A percentile compares a stretch with the other conserved stretches of the same genome.
These are phyloP conservation scores for Pseudogymnoascus sp. DNA, from an alignment of 2,329 filamentous ascomycete species.

Conservation along the genomic window DNA sequence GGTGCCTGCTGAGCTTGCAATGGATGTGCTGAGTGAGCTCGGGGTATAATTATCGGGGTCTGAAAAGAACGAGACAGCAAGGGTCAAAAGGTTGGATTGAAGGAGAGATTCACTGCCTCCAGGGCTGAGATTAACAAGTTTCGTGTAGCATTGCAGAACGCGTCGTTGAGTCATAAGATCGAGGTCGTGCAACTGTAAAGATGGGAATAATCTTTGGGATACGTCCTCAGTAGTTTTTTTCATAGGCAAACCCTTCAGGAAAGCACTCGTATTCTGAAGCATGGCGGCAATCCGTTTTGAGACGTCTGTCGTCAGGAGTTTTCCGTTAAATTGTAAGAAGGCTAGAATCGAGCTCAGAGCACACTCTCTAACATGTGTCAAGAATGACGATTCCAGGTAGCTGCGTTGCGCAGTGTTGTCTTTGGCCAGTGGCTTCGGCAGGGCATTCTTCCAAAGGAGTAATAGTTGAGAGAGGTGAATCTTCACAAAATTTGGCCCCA, in stretches of 20 bases:
- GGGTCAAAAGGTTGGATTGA: slow-evolving; percentile 82
- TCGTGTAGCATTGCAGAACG: slow-evolving; percentile 90
- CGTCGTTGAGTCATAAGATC: slow-evolving; percentile 88
- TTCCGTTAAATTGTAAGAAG: slow-evolving; percentile 88
- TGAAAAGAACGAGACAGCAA: slow-evolving; percentile 85
- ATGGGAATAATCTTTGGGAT: slow-evolving; percentile 71
- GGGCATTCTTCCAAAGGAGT: slow-evolving; percentile 91
- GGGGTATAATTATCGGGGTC: slow-evolving; percentile 84
- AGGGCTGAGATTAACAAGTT: slow-evolving; percentile 81
- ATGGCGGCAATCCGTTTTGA: slow-evolving; percentile 87
- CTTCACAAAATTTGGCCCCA: slow-evolving; percentile 97
- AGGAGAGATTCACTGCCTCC: slow-evolving; percentile 78
- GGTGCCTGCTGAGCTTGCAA: slow-evolving; percentile 78
- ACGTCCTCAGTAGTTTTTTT: slow-evolving; percentile 85
- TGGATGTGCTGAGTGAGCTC: slow-evolving; percentile 79
- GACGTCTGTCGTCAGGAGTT: slow-evolving; percentile 85
- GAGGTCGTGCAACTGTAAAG: slow-evolving; percentile 80
- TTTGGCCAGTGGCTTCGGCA: slow-evolving; percentile 88
- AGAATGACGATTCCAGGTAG: slow-evolving; percentile 80
- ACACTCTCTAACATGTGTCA: slow-evolving; percentile 91
- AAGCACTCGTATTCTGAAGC: slow-evolving; percentile 89
- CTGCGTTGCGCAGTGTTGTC: slow-evolving; percentile 81
- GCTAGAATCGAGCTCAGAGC: slow-evolving; percentile 84
- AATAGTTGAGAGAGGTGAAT: slow-evolving; percentile 93
- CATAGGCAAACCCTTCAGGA: slow-evolving; percentile 73